Percentiles rank a stretch among this genome's conserved stretches.
These are phyloP conservation scores for Ustilaginoidea virens DNA, from an alignment of 2,329 filamentous ascomycete genomes.

Conservation along the genomic window DNA sequence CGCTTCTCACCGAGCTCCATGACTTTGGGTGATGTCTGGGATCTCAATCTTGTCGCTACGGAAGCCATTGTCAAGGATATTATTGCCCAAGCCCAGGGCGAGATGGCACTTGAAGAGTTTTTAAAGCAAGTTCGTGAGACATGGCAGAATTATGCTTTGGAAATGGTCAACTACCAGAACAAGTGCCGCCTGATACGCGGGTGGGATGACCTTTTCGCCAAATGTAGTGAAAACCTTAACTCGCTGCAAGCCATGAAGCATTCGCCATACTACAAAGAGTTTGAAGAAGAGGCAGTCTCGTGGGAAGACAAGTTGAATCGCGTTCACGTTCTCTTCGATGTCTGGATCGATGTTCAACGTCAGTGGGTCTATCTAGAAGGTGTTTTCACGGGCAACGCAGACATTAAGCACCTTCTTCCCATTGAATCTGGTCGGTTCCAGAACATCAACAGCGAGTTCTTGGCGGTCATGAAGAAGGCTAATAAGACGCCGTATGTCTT, in stretches of 20 bases:
- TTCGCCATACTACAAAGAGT: constrained; percentile 98
- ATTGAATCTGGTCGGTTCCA: constrained; percentile 95
- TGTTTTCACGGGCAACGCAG: constrained; percentile 95
- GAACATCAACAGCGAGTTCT: constrained; percentile 98
- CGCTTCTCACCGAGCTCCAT: constrained; percentile 88
- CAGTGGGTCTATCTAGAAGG: constrained; percentile 99
- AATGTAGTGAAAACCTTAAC: constrained; percentile 96
- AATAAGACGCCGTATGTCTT: constrained; percentile 92
- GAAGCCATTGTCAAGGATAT: constrained; percentile 84
- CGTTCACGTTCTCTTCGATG: constrained; percentile 93
- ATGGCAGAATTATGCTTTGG: constrained; percentile 89
- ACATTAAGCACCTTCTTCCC: constrained; percentile 95
- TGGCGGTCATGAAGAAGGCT: constrained; percentile 98
- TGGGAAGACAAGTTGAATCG: constrained; percentile 99
- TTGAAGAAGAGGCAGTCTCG: constrained; percentile 87
- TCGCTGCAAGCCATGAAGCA: constrained; percentile 97
- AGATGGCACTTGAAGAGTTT: constrained; percentile 97
- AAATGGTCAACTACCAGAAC: constrained; percentile 93
- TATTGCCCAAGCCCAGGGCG: constrained; percentile 87
- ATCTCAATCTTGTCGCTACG: constrained; percentile 76
- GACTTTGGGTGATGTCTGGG: constrained; percentile 98
- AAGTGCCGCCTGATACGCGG: constrained; percentile 95
- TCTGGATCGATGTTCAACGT: constrained; percentile 99
- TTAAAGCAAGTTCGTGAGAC: constrained; percentile 90
- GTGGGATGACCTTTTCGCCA: constrained; percentile 96